A percentile compares a stretch with the other conserved stretches of the same genome.
Conservation (phyloP, 2,329 filamentous ascomycete species). For the Botrytis aclada region DNA sequence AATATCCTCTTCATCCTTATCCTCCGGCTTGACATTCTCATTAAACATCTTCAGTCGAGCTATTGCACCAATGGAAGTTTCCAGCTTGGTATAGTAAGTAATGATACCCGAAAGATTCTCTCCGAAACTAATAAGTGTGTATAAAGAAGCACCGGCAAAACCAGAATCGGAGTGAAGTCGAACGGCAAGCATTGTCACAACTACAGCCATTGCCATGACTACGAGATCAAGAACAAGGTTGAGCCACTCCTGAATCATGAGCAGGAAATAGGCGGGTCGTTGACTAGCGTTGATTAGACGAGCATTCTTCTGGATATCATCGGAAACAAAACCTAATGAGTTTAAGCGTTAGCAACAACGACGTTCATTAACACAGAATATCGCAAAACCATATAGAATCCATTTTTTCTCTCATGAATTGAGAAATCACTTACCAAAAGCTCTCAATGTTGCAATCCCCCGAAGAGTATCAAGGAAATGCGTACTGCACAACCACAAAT, state of each 20-base stretch:
- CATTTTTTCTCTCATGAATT: background rate
- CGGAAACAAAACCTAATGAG: slow-evolving; percentile 2
- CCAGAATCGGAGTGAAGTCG: background rate
- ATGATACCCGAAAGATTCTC: background rate
- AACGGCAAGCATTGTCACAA: background rate
- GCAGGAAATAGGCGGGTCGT: slow-evolving; percentile 55
- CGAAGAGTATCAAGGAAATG: slow-evolving; percentile 46
- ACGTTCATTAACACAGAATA: background rate
- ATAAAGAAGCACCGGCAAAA: background rate
- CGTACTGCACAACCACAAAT: slow-evolving; percentile 24
- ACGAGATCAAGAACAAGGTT: slow-evolving; percentile 40
- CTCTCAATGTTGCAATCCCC: slow-evolving; percentile 45
- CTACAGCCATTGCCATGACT: slow-evolving; percentile 23
- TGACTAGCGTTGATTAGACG: slow-evolving; percentile 52
- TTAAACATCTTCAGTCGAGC: background rate
- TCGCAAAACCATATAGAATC: background rate
- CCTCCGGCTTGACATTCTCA: background rate
- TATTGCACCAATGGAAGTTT: background rate
- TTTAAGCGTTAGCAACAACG: background rate
- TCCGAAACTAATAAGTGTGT: background rate
- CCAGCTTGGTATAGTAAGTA: background rate
- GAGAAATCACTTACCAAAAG: slow-evolving; percentile 44
- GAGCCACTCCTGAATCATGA: slow-evolving; percentile 57
- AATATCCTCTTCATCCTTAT: background rate
- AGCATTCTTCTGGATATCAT: slow-evolving; percentile 38